Conservation (phyloP, 192 early-diverging fungal species). For the Backusella macrospora region DNA sequence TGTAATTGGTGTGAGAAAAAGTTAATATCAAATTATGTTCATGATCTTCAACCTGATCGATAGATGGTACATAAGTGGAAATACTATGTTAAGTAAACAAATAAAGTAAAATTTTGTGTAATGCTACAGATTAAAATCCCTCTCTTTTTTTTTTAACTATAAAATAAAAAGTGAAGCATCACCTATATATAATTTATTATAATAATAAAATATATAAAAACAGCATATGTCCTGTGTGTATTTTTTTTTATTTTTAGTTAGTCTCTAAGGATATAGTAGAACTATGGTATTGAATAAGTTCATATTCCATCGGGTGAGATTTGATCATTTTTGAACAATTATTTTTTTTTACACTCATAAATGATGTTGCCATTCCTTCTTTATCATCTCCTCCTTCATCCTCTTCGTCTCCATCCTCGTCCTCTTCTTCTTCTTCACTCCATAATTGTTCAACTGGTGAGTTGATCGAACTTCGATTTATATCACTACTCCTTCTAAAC, state of each 20-base stretch:
- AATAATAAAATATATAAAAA: too few species aligned
- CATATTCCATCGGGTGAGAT: not conserved
- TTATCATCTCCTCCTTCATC: not conserved
- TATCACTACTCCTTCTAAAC: slow-evolving; percentile 13
- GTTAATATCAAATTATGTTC: too few species aligned
- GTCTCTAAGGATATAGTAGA: not conserved
- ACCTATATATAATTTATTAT: too few species aligned
- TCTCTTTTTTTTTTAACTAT: too few species aligned
- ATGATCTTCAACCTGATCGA: too few species aligned
- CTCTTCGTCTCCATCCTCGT: slow-evolving; percentile 2
- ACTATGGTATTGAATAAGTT: not conserved
- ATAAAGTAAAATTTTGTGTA: too few species aligned
- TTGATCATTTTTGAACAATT: not conserved
- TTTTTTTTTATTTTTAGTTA: not conserved
- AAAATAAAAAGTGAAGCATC: too few species aligned
- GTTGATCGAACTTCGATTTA: not conserved
- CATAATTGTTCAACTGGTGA: not conserved
- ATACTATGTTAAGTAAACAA: too few species aligned
- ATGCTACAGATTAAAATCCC: too few species aligned
- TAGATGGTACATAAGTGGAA: too few species aligned
- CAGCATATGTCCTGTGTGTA: too few species aligned
- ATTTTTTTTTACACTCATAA: not conserved
- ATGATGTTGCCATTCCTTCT: not conserved
- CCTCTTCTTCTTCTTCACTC: slow-evolving; percentile 24
- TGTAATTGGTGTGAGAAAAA: too few species aligned